Conservation (phyloP, 108 stramenopile species). For the Skeletonema grethae region DNA sequence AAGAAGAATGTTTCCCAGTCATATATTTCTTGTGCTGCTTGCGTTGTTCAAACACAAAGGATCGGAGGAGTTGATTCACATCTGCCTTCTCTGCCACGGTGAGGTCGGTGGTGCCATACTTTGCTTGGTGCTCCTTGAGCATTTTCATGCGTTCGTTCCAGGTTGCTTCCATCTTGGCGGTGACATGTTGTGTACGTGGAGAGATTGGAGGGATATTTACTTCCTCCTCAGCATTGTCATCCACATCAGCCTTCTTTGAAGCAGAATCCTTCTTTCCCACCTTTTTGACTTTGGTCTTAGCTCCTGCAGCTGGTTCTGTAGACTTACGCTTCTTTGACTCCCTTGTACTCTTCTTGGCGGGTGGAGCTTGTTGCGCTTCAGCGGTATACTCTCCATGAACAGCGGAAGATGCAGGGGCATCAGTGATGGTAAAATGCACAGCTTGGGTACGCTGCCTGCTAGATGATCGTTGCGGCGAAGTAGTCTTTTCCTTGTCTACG, state of each 20-base stretch:
- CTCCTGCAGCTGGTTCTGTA: neutral
- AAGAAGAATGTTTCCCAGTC: conserved; percentile 7
- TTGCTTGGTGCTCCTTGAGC: conserved; percentile 16
- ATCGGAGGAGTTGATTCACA: neutral
- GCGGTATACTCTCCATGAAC: neutral
- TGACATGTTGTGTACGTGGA: neutral
- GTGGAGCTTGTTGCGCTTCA: neutral
- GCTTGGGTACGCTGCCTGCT: neutral
- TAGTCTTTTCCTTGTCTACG: neutral
- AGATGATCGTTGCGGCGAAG: neutral
- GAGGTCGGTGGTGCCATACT: conserved; percentile 18
- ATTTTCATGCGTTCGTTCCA: conserved; percentile 13
- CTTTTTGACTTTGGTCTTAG: neutral
- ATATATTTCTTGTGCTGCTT: conserved; percentile 23
- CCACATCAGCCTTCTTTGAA: neutral
- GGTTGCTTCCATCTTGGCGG: conserved; percentile 1
- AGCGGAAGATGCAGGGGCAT: neutral
- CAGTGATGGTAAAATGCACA: neutral
- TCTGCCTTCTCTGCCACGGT: neutral
- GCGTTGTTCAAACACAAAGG: conserved; percentile 18
- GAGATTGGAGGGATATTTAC: neutral
- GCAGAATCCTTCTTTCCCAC: neutral
- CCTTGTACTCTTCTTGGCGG: neutral
- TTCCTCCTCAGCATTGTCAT: neutral
- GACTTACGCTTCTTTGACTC: neutral